Base-by-base conservation (phyloP, 805 yeast genomes). In the Metschnikowia matae region DNA sequence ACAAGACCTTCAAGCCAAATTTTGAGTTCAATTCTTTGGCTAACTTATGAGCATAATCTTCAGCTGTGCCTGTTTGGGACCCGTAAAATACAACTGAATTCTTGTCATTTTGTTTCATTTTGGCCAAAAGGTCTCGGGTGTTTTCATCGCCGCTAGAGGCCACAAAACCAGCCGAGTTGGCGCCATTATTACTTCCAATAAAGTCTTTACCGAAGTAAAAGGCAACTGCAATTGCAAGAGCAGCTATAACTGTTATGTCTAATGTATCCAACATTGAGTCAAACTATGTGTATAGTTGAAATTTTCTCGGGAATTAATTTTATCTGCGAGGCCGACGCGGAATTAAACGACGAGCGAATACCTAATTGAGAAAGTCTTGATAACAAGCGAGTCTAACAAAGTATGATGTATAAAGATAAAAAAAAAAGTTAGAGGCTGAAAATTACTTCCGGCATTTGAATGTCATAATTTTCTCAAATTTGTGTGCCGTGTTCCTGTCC, bases 61-160 rank as follows among this genome's bases (percentile, higher is more conserved):
- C 99, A 40, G 98, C 96, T 15, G 99, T 94, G 56, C 99, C 99
- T 4, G 99, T 94, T 71, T 94, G 99, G 13, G 98, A 91, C 15
- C 96, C 98, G 65, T 79, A 94, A 53, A 94, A 79, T 3, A 94
- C 85, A 40, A 90, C 73, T 35, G 87, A 85, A 56, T 86, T 85
- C 70, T 92, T 91, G 54, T 80, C 77, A 60, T 83, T 83, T 36
- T 73, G 71, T 46, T 73, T 71, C 58, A 92, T 66, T 2, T 79
- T 80, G 50, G 80, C 81, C 8, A 78, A 73, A 41, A 87, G 68
- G 64, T 84, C 83, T 62, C 89, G 74, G n/a, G 44, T 53, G 17
- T 70, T 70, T 8, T 75, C 72, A 23, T 45, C 54, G 2, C 68
- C 56, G 14, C 46, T 26, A 4, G 58, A 61, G 14, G 67, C 62